Evolutionary conservation across 176 grass and related monocot genomes (phyloP), one percentile per base, ranked within the genome.

Genomic region (Saccharum spontaneum): DNA sequence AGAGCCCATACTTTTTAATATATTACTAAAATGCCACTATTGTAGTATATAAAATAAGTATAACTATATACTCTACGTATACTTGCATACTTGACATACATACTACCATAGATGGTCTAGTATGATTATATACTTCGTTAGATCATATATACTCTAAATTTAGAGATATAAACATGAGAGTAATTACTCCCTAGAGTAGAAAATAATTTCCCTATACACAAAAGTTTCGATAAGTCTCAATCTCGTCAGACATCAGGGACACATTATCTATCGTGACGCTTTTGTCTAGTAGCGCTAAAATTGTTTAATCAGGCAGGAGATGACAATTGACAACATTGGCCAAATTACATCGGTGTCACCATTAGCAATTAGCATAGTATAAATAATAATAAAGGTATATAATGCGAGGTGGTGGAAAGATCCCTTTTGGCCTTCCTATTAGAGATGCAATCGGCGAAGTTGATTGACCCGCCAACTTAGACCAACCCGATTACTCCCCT

Each of bases 331-430:
- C 77, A 18, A 4, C 34, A 69, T 54, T 41, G 55, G 16, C 57
- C 68, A 73, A 62, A 20, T 28, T 60, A 18, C 18, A 79, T 79
- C 48, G 52, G 52, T 79, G 39, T 86, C 76, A 49, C 77, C 28
- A 24, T 30, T 55, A 40, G 50, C 50, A 41, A 17, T 45, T 45
- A 45, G 15, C 15, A 50, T 15, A 50, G 13, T 49, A 50, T 48
- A 48, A 48, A 48, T 5, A 4, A 13, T 8, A 41, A 1, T 33
- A 45, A 14, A 39, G 18, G 39, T 13, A 14, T 22, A 59, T 59
- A 62, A 36, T 1, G 10, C 1, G 52, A 34, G 39, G 13, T 34
- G 38, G 13, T 34, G 8, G 20, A 24, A 77, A 59, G 52, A 77
- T 77, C 75, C 74, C 20, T 60, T 13, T 77, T 77, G 6, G 52